Percentiles rank a stretch among this genome's conserved stretches.
Conservation (phyloP, 2,329 filamentous ascomycete species). For the Aureobasidium zeae region DNA sequence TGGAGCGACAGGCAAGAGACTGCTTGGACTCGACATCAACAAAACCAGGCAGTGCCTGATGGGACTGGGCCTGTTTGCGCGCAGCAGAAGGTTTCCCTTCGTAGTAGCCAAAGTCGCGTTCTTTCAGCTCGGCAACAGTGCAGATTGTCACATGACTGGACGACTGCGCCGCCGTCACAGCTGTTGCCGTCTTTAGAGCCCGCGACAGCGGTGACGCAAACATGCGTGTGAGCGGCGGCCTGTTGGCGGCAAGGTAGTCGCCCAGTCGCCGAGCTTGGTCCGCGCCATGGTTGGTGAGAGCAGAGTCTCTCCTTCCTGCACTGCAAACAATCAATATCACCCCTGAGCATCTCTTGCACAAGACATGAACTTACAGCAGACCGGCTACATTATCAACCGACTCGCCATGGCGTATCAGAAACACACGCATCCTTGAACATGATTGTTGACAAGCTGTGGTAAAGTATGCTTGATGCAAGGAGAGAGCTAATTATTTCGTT, state of each 20-base stretch:
- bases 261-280: conserved; percentile 68
- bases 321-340: conserved; percentile 32
- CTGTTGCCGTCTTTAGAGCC: conserved; percentile 60
- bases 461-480: background rate
- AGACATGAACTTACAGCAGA: conserved; percentile 51
- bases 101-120: conserved; percentile 64
- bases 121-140: conserved; percentile 48
- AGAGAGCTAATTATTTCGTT: background rate
- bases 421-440: conserved; percentile 50
- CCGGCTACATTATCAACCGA: conserved; percentile 81
- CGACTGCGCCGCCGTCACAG: conserved; percentile 50
- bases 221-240: conserved; percentile 57
- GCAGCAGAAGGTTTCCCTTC: conserved; percentile 55
- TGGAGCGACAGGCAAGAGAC: conserved; percentile 55
- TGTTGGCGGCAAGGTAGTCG: conserved; percentile 53
- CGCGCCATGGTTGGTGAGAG: conserved; percentile 70
- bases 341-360: background rate
- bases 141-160: conserved; percentile 28
- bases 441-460: background rate
- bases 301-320: conserved; percentile 72
- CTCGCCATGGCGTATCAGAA: conserved; percentile 80
- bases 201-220: conserved; percentile 73
- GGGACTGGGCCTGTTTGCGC: conserved; percentile 31
- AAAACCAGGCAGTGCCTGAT: conserved; percentile 37
- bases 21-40: conserved; percentile 58